Base-by-base conservation (phyloP, 1,139 yeast species). In the Debaryomycetaceae sp. region DNA sequence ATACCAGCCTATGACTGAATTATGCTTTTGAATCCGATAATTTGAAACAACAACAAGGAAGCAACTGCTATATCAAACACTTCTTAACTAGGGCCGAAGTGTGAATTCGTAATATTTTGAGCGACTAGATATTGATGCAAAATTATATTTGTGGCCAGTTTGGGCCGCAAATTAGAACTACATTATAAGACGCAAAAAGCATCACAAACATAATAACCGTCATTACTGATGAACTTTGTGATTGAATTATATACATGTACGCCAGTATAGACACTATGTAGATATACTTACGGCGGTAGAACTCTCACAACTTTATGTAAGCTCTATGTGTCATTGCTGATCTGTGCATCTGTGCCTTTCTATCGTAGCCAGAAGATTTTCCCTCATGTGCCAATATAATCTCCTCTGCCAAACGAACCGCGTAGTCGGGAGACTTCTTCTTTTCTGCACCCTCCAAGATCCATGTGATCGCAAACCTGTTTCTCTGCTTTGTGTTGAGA, bases 341-440 rank as follows among this genome's bases (percentile, higher is more conserved):
- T 67, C 83, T 87, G 65, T 91, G 98, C 75, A 87, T 81, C 56
- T 79, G 83, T 36, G 81, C 78, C 65, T 83, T 83, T 71, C 86
- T 89, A 46, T 87, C 97, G 61, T 80, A 86, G 22, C 95, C 92
- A 33, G 91, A 73, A 35, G 94, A 81, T 58, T 80, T 81, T 39
- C 96, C 96, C 53, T 79, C 81, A 52, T 73, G 73, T 24, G 94
- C 94, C 40, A 85, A 71, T 34, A 88, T 62, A 45, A 92, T 78
- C 63, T 92, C 98, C 65, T 92, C 98, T 28, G 92, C 92, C 44
- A 92, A 73, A 56, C 98, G 78, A 26, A 92, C 97, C 1, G 95
- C 73, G 55, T 85, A 85, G 55, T 87, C 94, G 44, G 81, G 79
- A 16, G 92, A 81, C 40, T 81, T 83, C 61, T 95, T 83, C 59